Evolutionary conservation across 140 eudicot genomes (phyloP).

Genomic region (Flaveria floridana): DNA sequence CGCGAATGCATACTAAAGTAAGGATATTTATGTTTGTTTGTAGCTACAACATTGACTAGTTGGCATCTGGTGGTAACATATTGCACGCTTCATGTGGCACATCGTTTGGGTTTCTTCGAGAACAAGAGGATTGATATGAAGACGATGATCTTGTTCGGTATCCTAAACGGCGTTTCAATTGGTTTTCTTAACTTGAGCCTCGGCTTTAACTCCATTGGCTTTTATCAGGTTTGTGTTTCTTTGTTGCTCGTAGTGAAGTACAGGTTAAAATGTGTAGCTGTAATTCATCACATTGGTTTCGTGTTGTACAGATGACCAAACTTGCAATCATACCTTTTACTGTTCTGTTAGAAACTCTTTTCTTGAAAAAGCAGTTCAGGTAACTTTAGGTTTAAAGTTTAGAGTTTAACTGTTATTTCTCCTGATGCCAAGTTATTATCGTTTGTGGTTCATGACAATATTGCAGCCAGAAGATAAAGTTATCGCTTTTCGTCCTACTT

Average conservation of each 20-base stretch:
- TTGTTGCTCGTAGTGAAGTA: not conserved
- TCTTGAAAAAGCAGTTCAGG: slow-evolving; percentile 94
- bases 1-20: slow-evolving; percentile 9
- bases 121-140: slow-evolving; percentile 74
- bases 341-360: slow-evolving; percentile 76
- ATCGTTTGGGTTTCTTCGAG: slow-evolving; percentile 76
- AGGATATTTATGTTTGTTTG: not conserved
- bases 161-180: slow-evolving; percentile 86
- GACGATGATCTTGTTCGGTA: slow-evolving; percentile 74
- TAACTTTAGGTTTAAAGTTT: slow-evolving; percentile 19
- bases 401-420: not conserved
- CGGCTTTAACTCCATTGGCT: slow-evolving; percentile 95
- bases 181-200: slow-evolving; percentile 91
- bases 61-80: slow-evolving; percentile 98
- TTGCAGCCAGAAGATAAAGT: slow-evolving; percentile 79
- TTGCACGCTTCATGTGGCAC: slow-evolving; percentile 83
- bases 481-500: slow-evolving; percentile 68
- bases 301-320: slow-evolving; percentile 77
- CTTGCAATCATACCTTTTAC: slow-evolving; percentile 96
- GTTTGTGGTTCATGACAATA: not conserved
- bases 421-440: not conserved
- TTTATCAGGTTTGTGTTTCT: slow-evolving; percentile 61
- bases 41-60: slow-evolving; percentile 97
- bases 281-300: not conserved
- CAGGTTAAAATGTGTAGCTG: not conserved